Evolutionary conservation across 2,329 filamentous ascomycete species (phyloP).

Genomic region (Colletotrichum truncatum): DNA sequence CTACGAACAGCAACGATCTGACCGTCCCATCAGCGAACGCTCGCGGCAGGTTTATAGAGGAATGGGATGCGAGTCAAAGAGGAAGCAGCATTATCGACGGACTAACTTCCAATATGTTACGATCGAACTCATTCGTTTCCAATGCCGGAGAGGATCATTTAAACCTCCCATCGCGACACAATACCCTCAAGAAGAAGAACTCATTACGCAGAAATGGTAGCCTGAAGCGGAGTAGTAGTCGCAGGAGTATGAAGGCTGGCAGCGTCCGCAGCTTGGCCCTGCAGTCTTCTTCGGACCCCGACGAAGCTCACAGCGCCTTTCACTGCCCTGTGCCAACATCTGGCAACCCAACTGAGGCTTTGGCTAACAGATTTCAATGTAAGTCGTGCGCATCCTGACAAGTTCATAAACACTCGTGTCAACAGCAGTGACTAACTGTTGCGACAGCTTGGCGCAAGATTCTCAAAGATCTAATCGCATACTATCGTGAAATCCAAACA

Average conservation of each 20-base stretch:
- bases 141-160: constrained; percentile 54
- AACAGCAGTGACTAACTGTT: not conserved
- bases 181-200: constrained; percentile 89
- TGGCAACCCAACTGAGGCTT: constrained; percentile 86
- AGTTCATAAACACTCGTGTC: not conserved
- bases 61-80: constrained; percentile 75
- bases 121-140: constrained; percentile 68
- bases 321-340: constrained; percentile 88
- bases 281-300: constrained; percentile 73
- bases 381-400: constrained; percentile 40
- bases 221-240: constrained; percentile 81
- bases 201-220: constrained; percentile 80
- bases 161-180: constrained; percentile 57
- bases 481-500: constrained; percentile 90
- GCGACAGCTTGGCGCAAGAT: constrained; percentile 88
- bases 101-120: constrained; percentile 58
- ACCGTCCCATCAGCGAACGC: constrained; percentile 11
- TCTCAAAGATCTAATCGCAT: constrained; percentile 91
- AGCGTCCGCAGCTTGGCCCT: constrained; percentile 84
- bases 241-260: constrained; percentile 83
- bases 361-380: constrained; percentile 92
- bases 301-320: constrained; percentile 84
- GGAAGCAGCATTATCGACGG: constrained; percentile 71
- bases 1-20: not conserved
- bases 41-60: constrained; percentile 70